A percentile compares a stretch with the other conserved stretches of the same genome.
phyloP scores from a whole-genome alignment of 495 filamentous ascomycete genomes.

The Tuber aestivum region DNA sequence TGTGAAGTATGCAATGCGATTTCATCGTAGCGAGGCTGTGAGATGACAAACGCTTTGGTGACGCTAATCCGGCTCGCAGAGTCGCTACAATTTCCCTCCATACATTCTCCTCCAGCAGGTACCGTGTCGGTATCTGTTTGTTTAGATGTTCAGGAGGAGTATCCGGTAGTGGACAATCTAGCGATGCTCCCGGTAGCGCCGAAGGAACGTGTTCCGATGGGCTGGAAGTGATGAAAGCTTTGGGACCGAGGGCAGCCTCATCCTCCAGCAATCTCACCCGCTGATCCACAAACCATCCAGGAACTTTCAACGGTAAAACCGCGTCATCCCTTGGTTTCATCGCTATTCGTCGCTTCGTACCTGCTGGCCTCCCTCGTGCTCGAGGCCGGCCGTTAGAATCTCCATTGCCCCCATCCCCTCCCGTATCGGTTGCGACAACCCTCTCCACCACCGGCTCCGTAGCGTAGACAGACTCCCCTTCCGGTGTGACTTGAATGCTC shows the following conservation, averaged over 20 bases:
- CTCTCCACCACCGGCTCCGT: slow-evolving; percentile 16
- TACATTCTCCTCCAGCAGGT: slow-evolving; percentile 39
- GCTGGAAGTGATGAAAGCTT: slow-evolving; percentile 16
- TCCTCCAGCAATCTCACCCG: slow-evolving; percentile 38
- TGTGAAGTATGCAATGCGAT: slow-evolving; percentile 61
- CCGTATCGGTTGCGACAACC: slow-evolving; percentile 10
- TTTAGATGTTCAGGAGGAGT: slow-evolving; percentile 7
- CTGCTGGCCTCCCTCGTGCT: slow-evolving; percentile 27
- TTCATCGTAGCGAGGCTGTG: slow-evolving; percentile 50
- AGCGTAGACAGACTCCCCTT: slow-evolving; percentile 22
- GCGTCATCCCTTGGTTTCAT: slow-evolving; percentile 8
- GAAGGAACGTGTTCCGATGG: neutral
- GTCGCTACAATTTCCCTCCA: slow-evolving; percentile 42
- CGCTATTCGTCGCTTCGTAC: slow-evolving; percentile 23
- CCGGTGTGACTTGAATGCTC: slow-evolving; percentile 7
- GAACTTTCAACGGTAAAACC: slow-evolving; percentile 29
- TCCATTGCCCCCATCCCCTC: slow-evolving; percentile 17
- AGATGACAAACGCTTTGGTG: slow-evolving; percentile 39
- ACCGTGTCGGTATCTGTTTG: slow-evolving; percentile 21
- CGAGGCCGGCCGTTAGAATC: slow-evolving; percentile 25
- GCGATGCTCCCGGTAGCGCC: neutral
- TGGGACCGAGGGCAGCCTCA: slow-evolving; percentile 11
- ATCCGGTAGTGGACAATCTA: neutral
- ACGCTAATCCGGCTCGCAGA: slow-evolving; percentile 39
- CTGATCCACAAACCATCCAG: slow-evolving; percentile 39